A percentile compares a stretch with the other conserved stretches of the same genome.
phyloP scores from a whole-genome alignment of 768 basidiomycete genomes.

The Boletellus sp. region DNA sequence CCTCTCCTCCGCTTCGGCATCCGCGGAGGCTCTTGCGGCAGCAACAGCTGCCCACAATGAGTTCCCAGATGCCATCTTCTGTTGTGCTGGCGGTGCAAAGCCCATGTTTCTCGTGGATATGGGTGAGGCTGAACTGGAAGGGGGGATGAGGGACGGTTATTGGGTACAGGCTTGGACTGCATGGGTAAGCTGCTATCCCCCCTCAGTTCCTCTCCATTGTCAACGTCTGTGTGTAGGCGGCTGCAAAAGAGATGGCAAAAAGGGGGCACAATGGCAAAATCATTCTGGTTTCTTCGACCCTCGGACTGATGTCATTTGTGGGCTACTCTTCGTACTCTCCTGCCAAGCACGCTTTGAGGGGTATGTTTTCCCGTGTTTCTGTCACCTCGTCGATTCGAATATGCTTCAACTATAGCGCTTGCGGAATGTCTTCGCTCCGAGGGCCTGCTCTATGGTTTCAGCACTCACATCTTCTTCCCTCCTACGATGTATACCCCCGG shows the following conservation, averaged over 20 bases:
- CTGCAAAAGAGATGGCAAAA: constrained; percentile 60
- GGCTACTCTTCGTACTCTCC: constrained; percentile 82
- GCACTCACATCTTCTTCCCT: constrained; percentile 80
- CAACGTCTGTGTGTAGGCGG: constrained; percentile 44
- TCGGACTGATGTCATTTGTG: constrained; percentile 71
- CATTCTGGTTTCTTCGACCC: constrained; percentile 68
- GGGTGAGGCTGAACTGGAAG: constrained; percentile 51
- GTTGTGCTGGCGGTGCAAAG: constrained; percentile 70
- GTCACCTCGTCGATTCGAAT: background rate
- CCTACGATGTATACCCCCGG: constrained; percentile 78
- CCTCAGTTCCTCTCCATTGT: background rate
- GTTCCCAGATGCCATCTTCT: constrained; percentile 72
- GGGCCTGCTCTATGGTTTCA: constrained; percentile 70
- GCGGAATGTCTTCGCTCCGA: constrained; percentile 83
- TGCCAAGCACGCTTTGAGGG: constrained; percentile 81
- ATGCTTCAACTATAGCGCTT: constrained; percentile 47
- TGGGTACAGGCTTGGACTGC: constrained; percentile 50
- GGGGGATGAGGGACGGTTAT: constrained; percentile 34
- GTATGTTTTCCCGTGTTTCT: constrained; percentile 35
- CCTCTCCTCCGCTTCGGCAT: constrained; percentile 47
- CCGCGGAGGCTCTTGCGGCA: constrained; percentile 58
- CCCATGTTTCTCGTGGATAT: constrained; percentile 78
- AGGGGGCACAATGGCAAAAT: constrained; percentile 63
- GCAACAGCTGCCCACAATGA: constrained; percentile 54
- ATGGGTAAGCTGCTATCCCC: constrained; percentile 26